Percentiles rank a stretch among this genome's conserved stretches.
Conservation (phyloP, 495 filamentous ascomycete genomes). For the Podospora pseudopauciseta region DNA sequence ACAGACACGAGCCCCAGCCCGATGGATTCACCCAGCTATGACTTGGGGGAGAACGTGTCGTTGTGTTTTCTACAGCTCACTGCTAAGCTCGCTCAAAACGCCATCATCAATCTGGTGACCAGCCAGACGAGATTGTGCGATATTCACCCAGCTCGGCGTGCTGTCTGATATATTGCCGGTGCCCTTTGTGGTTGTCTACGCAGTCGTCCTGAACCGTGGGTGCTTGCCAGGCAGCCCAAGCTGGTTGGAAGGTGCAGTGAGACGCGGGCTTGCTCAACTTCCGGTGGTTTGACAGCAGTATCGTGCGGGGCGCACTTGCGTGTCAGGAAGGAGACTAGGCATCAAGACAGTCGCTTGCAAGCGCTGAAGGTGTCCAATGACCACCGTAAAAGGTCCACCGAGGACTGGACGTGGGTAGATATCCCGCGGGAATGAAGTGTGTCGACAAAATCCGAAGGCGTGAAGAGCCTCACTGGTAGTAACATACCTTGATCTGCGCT, state of each 20-base stretch:
- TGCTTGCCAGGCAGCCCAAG: constrained; percentile 53
- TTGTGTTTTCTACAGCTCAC: constrained; percentile 23
- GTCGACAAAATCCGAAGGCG: constrained; percentile 55
- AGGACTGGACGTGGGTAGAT: constrained; percentile 43
- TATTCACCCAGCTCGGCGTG: constrained; percentile 20
- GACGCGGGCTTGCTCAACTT: constrained; percentile 50
- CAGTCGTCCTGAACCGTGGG: constrained; percentile 27
- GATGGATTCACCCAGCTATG: constrained; percentile 15
- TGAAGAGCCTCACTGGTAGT: constrained; percentile 61
- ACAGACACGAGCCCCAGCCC: constrained; percentile 1
- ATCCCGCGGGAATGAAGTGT: constrained; percentile 40
- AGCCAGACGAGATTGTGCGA: constrained; percentile 27
- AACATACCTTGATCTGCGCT: constrained; percentile 99
- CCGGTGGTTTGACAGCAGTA: constrained; percentile 28
- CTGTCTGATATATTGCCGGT: constrained; percentile 24
- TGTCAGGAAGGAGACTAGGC: constrained; percentile 39
- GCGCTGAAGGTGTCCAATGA: constrained; percentile 20
- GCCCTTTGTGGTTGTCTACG: constrained; percentile 21
- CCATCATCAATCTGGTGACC: constrained; percentile 30
- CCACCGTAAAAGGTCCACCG: constrained; percentile 31
- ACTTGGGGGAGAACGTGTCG: background rate
- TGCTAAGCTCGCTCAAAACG: constrained; percentile 32
- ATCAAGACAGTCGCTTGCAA: constrained; percentile 29
- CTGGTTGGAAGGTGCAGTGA: constrained; percentile 37
- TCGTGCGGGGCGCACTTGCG: constrained; percentile 19